Evolutionary conservation across 331 rosid species (phyloP).

Genomic region (Pyrus hybrid): DNA sequence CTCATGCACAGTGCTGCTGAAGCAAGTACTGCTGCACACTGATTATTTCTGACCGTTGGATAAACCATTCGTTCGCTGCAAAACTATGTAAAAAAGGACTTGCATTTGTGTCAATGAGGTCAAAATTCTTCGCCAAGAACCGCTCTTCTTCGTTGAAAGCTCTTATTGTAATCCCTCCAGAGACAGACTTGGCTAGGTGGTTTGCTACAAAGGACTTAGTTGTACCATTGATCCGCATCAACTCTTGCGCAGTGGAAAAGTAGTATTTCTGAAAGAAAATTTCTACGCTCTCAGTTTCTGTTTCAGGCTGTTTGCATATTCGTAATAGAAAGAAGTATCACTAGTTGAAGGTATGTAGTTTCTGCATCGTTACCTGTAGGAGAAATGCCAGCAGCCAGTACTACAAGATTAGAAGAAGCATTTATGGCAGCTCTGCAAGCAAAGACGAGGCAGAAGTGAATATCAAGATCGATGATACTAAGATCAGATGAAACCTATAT

Average conservation of each 20-base stretch:
- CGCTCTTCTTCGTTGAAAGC: conserved; percentile 72
- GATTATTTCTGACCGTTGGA: conserved; percentile 57
- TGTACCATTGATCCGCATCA: conserved; percentile 86
- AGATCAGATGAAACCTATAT: conserved; percentile 72
- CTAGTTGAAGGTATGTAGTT: background rate
- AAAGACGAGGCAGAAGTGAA: conserved; percentile 38
- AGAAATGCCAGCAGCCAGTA: conserved; percentile 59
- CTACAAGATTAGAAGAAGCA: conserved; percentile 49
- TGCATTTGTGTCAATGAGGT: conserved; percentile 54
- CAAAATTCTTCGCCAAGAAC: conserved; percentile 48
- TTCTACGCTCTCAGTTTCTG: background rate
- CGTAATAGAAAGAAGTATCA: background rate
- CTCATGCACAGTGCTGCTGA: conserved; percentile 67
- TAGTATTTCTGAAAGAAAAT: conserved; percentile 42
- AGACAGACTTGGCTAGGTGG: conserved; percentile 73
- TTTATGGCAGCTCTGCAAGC: conserved; percentile 45
- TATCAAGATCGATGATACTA: conserved; percentile 62
- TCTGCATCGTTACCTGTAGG: conserved; percentile 45
- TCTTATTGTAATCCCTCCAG: conserved; percentile 77
- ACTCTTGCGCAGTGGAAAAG: conserved; percentile 67
- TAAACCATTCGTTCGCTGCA: conserved; percentile 76
- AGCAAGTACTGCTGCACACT: conserved; percentile 66
- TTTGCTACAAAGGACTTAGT: conserved; percentile 75
- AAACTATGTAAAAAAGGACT: conserved; percentile 71
- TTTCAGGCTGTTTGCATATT: background rate